Evolutionary conservation across 1,284 basidiomycete genomes (phyloP), one percentile per base, ranked within the genome.

Genomic region (Pseudozyma hubeiensis): DNA sequence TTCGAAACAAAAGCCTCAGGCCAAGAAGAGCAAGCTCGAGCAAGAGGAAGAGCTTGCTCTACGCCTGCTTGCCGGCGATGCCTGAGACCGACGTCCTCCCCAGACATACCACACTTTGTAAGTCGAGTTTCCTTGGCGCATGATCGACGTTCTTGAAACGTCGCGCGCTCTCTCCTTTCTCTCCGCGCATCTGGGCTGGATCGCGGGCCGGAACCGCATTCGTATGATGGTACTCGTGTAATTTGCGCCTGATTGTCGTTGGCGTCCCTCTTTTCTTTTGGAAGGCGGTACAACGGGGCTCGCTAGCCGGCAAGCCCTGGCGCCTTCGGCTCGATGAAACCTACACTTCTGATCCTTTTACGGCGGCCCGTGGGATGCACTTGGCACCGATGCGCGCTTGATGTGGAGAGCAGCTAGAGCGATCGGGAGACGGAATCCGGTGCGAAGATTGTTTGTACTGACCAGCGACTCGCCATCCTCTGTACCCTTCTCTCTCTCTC

Each of bases 211-310:
- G 11, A 45, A 30, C 45, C 17, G 48, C 48, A 8, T 55, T 61
- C 64, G 54, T 35, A 79, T 70, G 77, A 77, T 79, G 75, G 75
- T 79, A 77, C 74, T 78, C 66, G 64, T 73, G 77, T 79, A 79
- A 79, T 79, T 79, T 79, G 77, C 77, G 77, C 63, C 77, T 77
- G 77, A 77, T 60, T 41, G 66, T 53, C 58, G 52, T 60, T 47
- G 57, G 65, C 64, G 63, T 63, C 63, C 64, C 66, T 71, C 57
- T 39, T 7, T 57, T 50, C 17, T 44, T 58, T 29, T 19, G 43
- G 53, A 48, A 33, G 57, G 64, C 61, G 70, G 70, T 67, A 73
- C 35, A 65, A 72, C 66, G 69, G 74, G 75, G 69, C 69, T 65
- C 73, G 75, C 77, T 79, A 66, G 77, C 77, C 77, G 70, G 77